phyloP scores from a whole-genome alignment of 2,329 filamentous ascomycete species.

The Trichoderma sp. region DNA sequence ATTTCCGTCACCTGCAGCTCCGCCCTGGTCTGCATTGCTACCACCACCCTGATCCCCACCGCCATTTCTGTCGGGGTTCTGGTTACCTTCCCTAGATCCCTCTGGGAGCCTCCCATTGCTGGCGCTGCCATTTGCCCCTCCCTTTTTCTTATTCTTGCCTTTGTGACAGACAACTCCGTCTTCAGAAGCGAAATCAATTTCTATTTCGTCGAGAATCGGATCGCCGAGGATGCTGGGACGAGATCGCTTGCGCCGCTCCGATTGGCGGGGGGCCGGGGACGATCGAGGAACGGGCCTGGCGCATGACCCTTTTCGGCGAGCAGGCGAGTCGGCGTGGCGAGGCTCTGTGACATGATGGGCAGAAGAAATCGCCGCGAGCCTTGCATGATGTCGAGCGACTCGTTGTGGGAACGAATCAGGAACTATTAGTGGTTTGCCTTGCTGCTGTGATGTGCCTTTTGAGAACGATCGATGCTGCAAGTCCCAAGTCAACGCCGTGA shows the following conservation, averaged over 20 bases:
- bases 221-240: constrained; percentile 47
- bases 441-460: constrained; percentile 5
- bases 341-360: constrained; percentile 35
- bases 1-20: constrained; percentile 26
- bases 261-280: constrained; percentile 28
- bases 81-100: constrained; percentile 32
- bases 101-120: constrained; percentile 45
- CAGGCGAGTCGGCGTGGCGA: constrained; percentile 38
- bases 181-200: constrained; percentile 60
- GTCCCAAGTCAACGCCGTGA: constrained; percentile 4
- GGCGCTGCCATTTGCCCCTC: constrained; percentile 3
- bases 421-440: constrained; percentile 30
- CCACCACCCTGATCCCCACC: constrained; percentile 27
- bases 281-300: not conserved
- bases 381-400: constrained; percentile 36
- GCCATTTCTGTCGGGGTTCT: constrained; percentile 25
- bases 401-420: constrained; percentile 40
- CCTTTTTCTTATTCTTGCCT: constrained; percentile 51
- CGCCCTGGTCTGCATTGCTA: constrained; percentile 25
- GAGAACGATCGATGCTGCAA: constrained; percentile 9
- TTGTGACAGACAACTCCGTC: constrained; percentile 57
- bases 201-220: constrained; percentile 45
- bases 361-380: constrained; percentile 30
- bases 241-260: constrained; percentile 24
- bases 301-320: not conserved